These are phyloP conservation scores for Sechiopsis laciniata DNA, from an alignment of 306 rosid genomes.

Conservation along the genomic window DNA sequence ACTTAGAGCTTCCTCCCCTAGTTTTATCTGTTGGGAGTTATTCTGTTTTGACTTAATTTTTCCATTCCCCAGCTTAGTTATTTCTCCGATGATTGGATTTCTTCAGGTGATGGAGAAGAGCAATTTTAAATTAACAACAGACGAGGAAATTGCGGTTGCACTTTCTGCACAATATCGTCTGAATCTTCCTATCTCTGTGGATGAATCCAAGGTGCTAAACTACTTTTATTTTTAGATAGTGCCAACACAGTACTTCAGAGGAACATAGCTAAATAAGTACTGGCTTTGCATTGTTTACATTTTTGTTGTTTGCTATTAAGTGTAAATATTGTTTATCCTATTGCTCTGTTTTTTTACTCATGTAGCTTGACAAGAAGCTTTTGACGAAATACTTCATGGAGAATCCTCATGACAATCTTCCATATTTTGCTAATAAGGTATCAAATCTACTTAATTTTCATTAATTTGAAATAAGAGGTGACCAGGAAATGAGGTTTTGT, in stretches of 20 bases:
- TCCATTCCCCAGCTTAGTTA: not conserved
- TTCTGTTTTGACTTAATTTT: not conserved
- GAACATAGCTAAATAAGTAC: not conserved
- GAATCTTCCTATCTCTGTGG: conserved; percentile 81
- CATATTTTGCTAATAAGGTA: conserved; percentile 84
- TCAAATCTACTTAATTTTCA: not conserved
- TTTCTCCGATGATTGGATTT: not conserved
- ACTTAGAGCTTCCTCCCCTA: not conserved
- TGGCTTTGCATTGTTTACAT: not conserved
- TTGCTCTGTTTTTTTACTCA: conserved; percentile 26
- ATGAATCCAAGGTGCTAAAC: conserved; percentile 65
- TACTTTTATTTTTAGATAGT: conserved; percentile 13
- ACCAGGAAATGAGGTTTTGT: not conserved
- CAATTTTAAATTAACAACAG: conserved; percentile 70
- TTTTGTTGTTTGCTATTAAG: not conserved
- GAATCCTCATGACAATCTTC: conserved; percentile 56
- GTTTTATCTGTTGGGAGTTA: not conserved
- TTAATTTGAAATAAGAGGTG: not conserved
- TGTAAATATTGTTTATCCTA: not conserved
- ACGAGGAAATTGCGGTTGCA: conserved; percentile 77
- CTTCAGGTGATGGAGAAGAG: conserved; percentile 84
- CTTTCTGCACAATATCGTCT: conserved; percentile 78
- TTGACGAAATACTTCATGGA: conserved; percentile 59
- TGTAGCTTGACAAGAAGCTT: conserved; percentile 80
- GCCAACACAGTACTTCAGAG: not conserved